Percentiles rank a stretch among this genome's conserved stretches.
phyloP scores from a whole-genome alignment of 108 stramenopile species.

The Bacterosira constricta region DNA sequence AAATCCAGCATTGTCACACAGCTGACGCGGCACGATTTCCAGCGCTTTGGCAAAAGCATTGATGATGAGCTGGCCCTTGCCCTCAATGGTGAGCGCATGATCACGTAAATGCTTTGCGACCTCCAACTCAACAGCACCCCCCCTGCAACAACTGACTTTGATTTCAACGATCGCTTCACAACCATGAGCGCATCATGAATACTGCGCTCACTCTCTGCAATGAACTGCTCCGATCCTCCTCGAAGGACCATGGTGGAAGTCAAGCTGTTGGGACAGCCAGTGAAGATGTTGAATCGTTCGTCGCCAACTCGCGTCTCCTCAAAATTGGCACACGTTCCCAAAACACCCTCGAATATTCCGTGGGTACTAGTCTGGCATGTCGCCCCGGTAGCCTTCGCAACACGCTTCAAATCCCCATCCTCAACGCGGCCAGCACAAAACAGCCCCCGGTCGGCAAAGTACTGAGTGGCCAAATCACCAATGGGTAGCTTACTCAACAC shows the following conservation, averaged over 20 bases:
- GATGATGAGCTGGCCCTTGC: conserved; percentile 97
- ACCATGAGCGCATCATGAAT: conserved; percentile 98
- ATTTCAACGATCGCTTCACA: conserved; percentile 91
- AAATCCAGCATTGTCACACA: conserved; percentile 98
- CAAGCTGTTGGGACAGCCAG: conserved; percentile 88
- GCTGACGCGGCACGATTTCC: conserved; percentile 96
- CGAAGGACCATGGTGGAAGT: conserved; percentile 97
- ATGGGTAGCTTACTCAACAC: conserved; percentile 97
- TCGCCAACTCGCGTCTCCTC: conserved; percentile 97
- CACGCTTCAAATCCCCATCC: conserved; percentile 94
- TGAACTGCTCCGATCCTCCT: conserved; percentile 98
- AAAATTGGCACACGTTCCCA: conserved; percentile 93
- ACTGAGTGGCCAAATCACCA: conserved; percentile 99
- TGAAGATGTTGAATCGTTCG: conserved; percentile 97
- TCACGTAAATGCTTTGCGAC: conserved; percentile 80
- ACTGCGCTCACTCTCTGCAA: conserved; percentile 97
- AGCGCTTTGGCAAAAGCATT: conserved; percentile 91
- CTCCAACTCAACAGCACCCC: conserved; percentile 99
- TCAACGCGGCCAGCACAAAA: conserved; percentile 98
- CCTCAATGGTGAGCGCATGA: conserved; percentile 89
- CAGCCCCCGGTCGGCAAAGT: conserved; percentile 96
- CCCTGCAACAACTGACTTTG: conserved; percentile 92
- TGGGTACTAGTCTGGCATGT: conserved; percentile 90
- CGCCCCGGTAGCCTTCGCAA: conserved; percentile 96
- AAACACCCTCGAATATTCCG: conserved; percentile 67